phyloP scores from a whole-genome alignment of 306 rosid species.

The Vachellia collinsii region DNA sequence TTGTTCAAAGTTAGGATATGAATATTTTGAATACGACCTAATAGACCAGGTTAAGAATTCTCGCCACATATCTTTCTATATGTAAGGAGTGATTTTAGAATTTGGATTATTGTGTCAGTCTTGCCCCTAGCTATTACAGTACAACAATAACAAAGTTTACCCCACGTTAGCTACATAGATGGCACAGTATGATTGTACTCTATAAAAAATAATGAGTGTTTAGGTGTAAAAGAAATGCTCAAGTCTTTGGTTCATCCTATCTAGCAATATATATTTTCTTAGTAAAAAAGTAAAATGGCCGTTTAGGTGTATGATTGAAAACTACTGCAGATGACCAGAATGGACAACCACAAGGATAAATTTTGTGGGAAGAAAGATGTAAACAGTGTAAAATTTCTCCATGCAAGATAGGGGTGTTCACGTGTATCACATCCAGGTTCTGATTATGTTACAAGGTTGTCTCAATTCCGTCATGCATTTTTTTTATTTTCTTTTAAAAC shows the following conservation, averaged over 20 bases:
- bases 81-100: slow-evolving; percentile 6
- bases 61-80: slow-evolving; percentile 24
- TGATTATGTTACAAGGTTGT: no score
- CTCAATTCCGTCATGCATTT: no score
- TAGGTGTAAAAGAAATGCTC: not conserved
- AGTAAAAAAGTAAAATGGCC: not conserved
- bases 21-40: slow-evolving; percentile 27
- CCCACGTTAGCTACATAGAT: not conserved
- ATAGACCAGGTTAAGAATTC: slow-evolving; percentile 12
- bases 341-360: no score
- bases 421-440: no score
- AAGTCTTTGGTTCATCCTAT: not conserved
- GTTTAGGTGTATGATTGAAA: not conserved
- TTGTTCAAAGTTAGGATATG: slow-evolving; percentile 21
- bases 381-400: no score
- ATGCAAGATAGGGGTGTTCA: no score
- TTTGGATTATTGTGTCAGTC: not conserved
- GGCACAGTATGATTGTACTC: no score
- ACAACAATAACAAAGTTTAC: no score
- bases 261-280: not conserved
- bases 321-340: not conserved
- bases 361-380: no score
- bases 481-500: no score
- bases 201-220: no score
- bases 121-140: slow-evolving; percentile 8